Percentiles rank a stretch among this genome's conserved stretches.
Evolutionary conservation across 1,284 basidiomycete species (phyloP).

Genomic region (Fomitopsis schrenkii): DNA sequence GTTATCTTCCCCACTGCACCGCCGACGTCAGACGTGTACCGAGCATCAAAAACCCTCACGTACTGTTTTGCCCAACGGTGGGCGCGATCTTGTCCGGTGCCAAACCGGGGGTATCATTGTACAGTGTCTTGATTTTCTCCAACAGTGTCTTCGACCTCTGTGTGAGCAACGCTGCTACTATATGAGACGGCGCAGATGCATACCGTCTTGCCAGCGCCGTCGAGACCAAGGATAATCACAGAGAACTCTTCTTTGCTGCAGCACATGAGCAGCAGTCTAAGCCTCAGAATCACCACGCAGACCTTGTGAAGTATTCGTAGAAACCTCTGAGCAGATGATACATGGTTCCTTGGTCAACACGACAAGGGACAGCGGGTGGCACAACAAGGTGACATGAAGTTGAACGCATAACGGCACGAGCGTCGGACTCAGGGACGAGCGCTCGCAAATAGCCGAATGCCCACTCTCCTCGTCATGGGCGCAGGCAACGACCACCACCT

Average conservation of each 20-base stretch:
- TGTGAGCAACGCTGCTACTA: background rate
- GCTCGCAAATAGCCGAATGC: background rate
- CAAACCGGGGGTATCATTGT: conserved; percentile 81
- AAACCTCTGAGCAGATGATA: conserved; percentile 90
- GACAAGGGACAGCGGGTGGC: background rate
- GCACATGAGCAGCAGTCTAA: conserved; percentile 2
- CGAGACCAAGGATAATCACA: conserved; percentile 87
- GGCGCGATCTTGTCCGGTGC: conserved; percentile 88
- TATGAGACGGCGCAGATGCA: conserved; percentile 16
- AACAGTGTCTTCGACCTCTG: conserved; percentile 64
- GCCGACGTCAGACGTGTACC: background rate
- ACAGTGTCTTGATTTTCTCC: conserved; percentile 90
- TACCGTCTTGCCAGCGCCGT: conserved; percentile 91
- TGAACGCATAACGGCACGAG: background rate
- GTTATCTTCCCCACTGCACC: conserved; percentile 82
- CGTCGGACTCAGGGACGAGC: background rate
- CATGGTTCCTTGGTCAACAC: conserved; percentile 39
- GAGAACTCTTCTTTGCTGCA: conserved; percentile 88
- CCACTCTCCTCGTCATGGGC: background rate
- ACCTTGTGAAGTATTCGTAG: conserved; percentile 86
- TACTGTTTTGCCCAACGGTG: conserved; percentile 94
- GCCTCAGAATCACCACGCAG: conserved; percentile 30
- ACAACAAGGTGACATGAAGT: background rate
- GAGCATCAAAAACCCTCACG: conserved; percentile 20
- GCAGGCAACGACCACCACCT: background rate